Conservation (phyloP, 805 yeast genomes). For the Cyberlindnera veronae region DNA sequence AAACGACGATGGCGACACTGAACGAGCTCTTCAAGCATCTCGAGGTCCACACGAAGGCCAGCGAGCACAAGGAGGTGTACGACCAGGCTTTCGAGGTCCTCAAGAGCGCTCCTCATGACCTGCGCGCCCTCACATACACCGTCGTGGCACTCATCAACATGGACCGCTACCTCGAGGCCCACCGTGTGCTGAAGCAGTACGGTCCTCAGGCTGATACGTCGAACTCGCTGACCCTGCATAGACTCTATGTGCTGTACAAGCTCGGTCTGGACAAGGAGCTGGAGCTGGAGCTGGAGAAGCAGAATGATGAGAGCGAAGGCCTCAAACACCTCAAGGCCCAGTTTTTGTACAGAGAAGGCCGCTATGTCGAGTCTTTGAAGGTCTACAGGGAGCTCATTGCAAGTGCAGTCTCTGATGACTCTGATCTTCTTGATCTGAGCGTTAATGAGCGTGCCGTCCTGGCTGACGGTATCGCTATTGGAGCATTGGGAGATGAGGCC, state of each 20-base stretch:
- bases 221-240: constrained; percentile 45
- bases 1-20: constrained; percentile 19
- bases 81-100: constrained; percentile 27
- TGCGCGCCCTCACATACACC: constrained; percentile 40
- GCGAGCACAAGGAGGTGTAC: constrained; percentile 23
- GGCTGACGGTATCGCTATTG: constrained; percentile 38
- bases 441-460: constrained; percentile 70
- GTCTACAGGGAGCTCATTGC: constrained; percentile 47
- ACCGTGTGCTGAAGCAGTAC: constrained; percentile 37
- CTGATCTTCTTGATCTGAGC: constrained; percentile 48
- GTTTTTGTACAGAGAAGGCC: constrained; percentile 48
- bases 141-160: constrained; percentile 61
- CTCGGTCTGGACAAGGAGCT: constrained; percentile 35
- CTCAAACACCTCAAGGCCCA: constrained; percentile 51
- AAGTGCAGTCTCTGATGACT: constrained; percentile 31
- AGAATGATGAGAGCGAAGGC: too few relatives aligned
- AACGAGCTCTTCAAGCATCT: constrained; percentile 27
- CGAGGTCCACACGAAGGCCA: constrained; percentile 21
- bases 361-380: constrained; percentile 44
- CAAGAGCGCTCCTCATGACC: constrained; percentile 26
- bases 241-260: constrained; percentile 62
- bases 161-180: constrained; percentile 57
- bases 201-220: constrained; percentile 32
- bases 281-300: constrained; percentile 20
- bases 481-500: constrained; percentile 13